Evolutionary conservation across 257 asterid genomes (phyloP), one percentile per base, ranked within the genome.

Genomic region (Ilex aquifolium): DNA sequence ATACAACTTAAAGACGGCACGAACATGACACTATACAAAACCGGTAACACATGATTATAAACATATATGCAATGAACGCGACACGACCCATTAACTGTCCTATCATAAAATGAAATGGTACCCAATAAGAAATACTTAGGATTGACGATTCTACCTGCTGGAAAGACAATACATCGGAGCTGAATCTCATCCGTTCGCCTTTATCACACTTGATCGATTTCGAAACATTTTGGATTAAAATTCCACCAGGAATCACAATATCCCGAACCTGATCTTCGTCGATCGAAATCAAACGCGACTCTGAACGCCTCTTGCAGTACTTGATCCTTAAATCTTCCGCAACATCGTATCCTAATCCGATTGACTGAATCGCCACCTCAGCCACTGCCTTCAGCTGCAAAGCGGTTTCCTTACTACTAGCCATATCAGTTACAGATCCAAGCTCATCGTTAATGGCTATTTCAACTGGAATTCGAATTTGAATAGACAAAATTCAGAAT

Each of bases 101-200:
- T n/a, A n/a, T n/a, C n/a, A n/a, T n/a, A n/a, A n/a, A n/a, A n/a
- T n/a, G n/a, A n/a, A n/a, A n/a, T n/a, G n/a, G n/a, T n/a, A n/a
- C n/a, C n/a, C n/a, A n/a, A n/a, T n/a, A n/a, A n/a, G n/a, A n/a
- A n/a, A n/a, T n/a, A n/a, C n/a, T n/a, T n/a, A n/a, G n/a, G n/a
- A 7, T 36, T 36, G 40, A 36, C 7, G 40, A 36, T 14, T 5
- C 11, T 73, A 86, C 95, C 95, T 86, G 86, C 80, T 87, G 95
- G 73, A 87, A 87, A 30, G 90, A 36, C 8, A 84, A 65, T 61
- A 82, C 83, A 62, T 87, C 95, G 48, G 95, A 78, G 69, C 86
- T 79, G 74, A 82, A 84, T 6, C 95, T 85, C 81, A 82, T 70
- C 32, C 92, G 95, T 62, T 87, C 95, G 59, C 95, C 95, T 75